Evolutionary conservation across 192 early-diverging fungal species (phyloP), one percentile per base, ranked within the genome.

Genomic region (Nowakowskiella sp.): DNA sequence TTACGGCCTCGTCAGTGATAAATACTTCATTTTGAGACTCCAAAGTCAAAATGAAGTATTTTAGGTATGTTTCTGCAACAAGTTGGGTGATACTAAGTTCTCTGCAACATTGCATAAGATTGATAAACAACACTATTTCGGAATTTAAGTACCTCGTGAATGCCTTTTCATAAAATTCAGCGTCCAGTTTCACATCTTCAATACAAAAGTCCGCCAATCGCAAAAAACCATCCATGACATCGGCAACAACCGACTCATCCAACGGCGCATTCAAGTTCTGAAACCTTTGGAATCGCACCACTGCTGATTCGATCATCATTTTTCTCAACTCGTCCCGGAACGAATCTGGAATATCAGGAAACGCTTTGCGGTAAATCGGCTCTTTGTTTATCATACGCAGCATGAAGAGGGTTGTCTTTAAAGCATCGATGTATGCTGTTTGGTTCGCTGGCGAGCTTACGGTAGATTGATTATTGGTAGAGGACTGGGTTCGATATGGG

Each of bases 1-100:
- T 44, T 30, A 55, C 54, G 13, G 54, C 54, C 26, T 51, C 50
- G 3, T 49, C 51, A 27, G 51, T 30, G 3, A 55, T 55, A 3
- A 55, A 31, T 26, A 49, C 27, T 49, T 58, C 54, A 3, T 25
- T 26, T 27, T 55, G 26, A 44, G 26, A 55, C 44, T 55, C 54
- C 32, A 55, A 55, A 31, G 26, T 57, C 26, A 55, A 9, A n/a
- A 55, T 44, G 57, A 55, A 55, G n/a, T 55, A 55, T 43, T 55
- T 55, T n/a, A 55, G 57, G 57, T 49, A 55, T 0, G 26, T 51
- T 51, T 55, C 54, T n/a, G 44, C 54, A 3, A 44, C 28, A 13
- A 55, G n/a, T 26, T 57, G 55, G 13, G 28, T 44, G 57, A 55
- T 55, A 44, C 44, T 55, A 3, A 55, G 25, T 51, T 55, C 54